These are phyloP conservation scores for Prinsepia uniflora DNA, from an alignment of 306 rosid species.

Conservation along the genomic window DNA sequence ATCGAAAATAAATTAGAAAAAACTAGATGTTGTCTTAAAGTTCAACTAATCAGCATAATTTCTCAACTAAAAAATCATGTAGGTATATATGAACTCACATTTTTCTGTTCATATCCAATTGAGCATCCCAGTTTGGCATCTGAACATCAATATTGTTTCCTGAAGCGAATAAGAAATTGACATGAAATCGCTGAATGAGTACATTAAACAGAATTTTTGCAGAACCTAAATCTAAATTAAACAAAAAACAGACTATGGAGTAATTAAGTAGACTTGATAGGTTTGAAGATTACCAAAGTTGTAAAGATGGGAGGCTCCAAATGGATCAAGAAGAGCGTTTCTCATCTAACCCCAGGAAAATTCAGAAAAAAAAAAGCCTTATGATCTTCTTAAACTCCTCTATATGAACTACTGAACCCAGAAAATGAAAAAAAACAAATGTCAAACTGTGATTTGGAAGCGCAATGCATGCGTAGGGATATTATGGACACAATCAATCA, in stretches of 20 bases:
- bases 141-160: conserved; percentile 39
- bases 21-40: too few species aligned
- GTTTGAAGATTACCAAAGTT: conserved; percentile 32
- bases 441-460: neutral
- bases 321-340: conserved; percentile 42
- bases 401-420: neutral
- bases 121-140: conserved; percentile 27
- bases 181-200: neutral
- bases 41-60: too few species aligned
- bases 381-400: neutral
- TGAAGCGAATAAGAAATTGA: conserved; percentile 17
- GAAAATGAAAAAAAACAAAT: neutral
- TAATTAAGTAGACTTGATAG: too few species aligned
- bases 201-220: too few species aligned
- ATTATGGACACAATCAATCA: neutral
- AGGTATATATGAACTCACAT: conserved; percentile 24
- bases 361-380: neutral
- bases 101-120: conserved; percentile 32
- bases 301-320: conserved; percentile 27
- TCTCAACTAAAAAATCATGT: too few species aligned
- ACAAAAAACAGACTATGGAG: too few species aligned
- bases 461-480: neutral
- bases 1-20: too few species aligned
- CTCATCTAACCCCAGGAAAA: conserved; percentile 28
- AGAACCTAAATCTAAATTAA: too few species aligned